Evolutionary conservation across 192 early-diverging fungal genomes (phyloP).

Genomic region (Rhizophagus prolifer): DNA sequence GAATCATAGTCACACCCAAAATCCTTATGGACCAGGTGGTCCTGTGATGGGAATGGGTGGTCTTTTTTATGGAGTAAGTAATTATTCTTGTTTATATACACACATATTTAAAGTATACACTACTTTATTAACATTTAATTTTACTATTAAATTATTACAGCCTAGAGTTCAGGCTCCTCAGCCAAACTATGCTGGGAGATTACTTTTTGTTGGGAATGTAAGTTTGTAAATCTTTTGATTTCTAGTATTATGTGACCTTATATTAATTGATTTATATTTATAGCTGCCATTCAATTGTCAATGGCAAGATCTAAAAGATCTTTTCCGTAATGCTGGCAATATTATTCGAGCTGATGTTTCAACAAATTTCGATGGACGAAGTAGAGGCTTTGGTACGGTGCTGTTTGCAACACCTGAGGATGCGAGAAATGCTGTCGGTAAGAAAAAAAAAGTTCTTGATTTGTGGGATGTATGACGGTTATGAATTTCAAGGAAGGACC

Average conservation of each 20-base stretch:
- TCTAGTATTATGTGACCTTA: conserved; percentile 4
- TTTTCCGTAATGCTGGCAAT: conserved; percentile 67
- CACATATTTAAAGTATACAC: too few relatives aligned
- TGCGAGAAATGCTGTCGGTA: conserved; percentile 69
- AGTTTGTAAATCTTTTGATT: conserved; percentile 13
- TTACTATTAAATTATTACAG: background rate
- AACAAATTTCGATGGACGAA: conserved; percentile 59
- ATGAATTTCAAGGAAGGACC: conserved; percentile 49
- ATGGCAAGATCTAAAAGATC: conserved; percentile 83
- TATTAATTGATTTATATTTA: conserved; percentile 11
- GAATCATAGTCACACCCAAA: conserved; percentile 5
- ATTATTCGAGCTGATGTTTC: conserved; percentile 71
- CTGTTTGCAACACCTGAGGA: conserved; percentile 67
- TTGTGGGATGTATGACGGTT: conserved; percentile 46
- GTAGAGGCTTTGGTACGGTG: conserved; percentile 74
- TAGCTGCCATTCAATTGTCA: conserved; percentile 70
- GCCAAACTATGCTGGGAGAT: conserved; percentile 38
- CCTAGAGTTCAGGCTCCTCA: conserved; percentile 26
- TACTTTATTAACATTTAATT: background rate
- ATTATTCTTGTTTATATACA: too few relatives aligned
- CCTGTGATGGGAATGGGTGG: background rate
- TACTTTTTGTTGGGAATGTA: conserved; percentile 81
- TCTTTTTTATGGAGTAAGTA: background rate
- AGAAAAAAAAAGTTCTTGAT: background rate
- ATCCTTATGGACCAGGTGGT: background rate